Percentiles rank a stretch among this genome's conserved stretches.
Conservation (phyloP, 768 basidiomycete genomes). For the Sporobolomyces phaffii region DNA sequence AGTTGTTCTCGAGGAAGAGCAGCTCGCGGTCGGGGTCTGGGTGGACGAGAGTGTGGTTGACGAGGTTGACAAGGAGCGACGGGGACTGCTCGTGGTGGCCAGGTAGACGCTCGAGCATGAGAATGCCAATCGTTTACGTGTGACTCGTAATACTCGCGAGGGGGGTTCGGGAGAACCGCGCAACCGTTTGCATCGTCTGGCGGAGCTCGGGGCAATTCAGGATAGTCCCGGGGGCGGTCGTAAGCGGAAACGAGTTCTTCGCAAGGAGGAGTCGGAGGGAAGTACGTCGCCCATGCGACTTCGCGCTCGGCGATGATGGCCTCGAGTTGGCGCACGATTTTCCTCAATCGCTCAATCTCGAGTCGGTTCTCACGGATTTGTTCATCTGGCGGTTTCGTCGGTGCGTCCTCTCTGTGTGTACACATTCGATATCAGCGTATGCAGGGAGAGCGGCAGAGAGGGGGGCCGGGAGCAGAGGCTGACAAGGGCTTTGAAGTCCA, state of each 20-base stretch:
- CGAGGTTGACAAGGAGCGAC: too few species aligned
- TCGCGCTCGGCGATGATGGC: constrained; percentile 7
- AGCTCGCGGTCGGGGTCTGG: too few species aligned
- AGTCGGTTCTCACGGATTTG: background rate
- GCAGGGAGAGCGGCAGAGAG: background rate
- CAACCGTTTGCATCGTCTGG: too few species aligned
- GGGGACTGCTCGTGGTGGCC: background rate
- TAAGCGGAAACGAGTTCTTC: background rate
- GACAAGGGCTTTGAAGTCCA: background rate
- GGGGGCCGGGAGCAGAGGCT: background rate
- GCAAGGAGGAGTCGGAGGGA: background rate
- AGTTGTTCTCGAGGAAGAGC: too few species aligned
- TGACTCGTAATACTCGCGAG: too few species aligned
- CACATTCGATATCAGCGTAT: background rate
- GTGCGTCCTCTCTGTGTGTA: background rate
- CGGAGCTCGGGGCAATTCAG: too few species aligned
- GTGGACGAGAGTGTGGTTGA: too few species aligned
- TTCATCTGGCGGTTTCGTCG: background rate
- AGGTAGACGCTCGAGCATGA: background rate
- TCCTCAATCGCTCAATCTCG: constrained; percentile 2
- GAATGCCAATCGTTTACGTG: background rate
- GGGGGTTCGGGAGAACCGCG: too few species aligned
- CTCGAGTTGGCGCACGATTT: constrained; percentile 6
- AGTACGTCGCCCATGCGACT: background rate
- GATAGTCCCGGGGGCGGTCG: too few species aligned